Evolutionary conservation across 2,329 filamentous ascomycete species (phyloP).

Genomic region (Whalleya microplaca): DNA sequence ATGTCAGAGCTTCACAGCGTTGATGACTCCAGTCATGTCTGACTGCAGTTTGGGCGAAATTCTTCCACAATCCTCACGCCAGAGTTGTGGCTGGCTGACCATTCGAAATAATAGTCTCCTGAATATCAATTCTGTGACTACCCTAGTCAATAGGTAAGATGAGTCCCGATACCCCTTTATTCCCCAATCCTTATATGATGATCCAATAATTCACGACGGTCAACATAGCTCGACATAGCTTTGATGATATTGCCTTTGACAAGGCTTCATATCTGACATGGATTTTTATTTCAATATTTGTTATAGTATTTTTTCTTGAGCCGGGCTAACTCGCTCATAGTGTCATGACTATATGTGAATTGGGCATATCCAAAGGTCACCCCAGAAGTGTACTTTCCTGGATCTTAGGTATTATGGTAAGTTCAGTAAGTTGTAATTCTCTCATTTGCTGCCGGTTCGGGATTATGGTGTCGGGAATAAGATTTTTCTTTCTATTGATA

Average conservation of each 20-base stretch:
- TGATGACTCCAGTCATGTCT: slow-evolving; percentile 54
- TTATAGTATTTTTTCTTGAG: neutral
- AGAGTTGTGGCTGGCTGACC: slow-evolving; percentile 35
- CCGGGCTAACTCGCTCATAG: slow-evolving; percentile 8
- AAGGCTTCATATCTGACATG: slow-evolving; percentile 54
- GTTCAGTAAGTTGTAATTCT: no score
- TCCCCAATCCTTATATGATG: slow-evolving; percentile 58
- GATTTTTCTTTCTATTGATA: no score
- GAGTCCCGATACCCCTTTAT: slow-evolving; percentile 10
- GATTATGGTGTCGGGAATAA: no score
- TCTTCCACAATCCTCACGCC: slow-evolving; percentile 1
- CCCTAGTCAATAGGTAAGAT: slow-evolving; percentile 19
- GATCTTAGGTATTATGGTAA: no score
- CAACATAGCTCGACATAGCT: slow-evolving; percentile 72
- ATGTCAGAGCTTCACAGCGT: slow-evolving; percentile 79
- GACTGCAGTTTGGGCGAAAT: slow-evolving; percentile 38
- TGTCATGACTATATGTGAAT: neutral
- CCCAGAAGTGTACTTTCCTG: no score
- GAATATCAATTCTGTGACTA: neutral
- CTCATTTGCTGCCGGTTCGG: no score
- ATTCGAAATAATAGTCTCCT: slow-evolving; percentile 5
- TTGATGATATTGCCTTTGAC: slow-evolving; percentile 85
- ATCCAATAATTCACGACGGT: slow-evolving; percentile 83
- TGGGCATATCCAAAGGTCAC: no score
- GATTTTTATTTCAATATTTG: slow-evolving; percentile 1